These are phyloP conservation scores for Fusarium longipes DNA, from an alignment of 2,329 filamentous ascomycete species.

Conservation along the genomic window DNA sequence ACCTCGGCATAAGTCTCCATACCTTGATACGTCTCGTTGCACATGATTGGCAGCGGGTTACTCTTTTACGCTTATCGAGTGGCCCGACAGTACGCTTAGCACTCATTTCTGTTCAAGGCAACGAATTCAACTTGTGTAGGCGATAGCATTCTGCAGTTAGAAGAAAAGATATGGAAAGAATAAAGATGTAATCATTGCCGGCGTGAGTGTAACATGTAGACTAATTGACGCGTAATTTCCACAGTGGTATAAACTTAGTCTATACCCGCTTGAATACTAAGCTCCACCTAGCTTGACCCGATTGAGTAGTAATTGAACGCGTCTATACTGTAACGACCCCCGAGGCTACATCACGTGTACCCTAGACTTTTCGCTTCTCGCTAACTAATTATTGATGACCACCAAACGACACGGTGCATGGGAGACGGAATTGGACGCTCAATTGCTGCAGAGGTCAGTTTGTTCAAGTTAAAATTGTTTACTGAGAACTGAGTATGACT, in stretches of 20 bases:
- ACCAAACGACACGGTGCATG: too few relatives aligned
- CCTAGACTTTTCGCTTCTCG: too few relatives aligned
- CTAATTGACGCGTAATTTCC: background rate
- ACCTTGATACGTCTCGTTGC: slow-evolving; percentile 46
- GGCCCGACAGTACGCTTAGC: slow-evolving; percentile 39
- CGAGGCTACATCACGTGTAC: too few relatives aligned
- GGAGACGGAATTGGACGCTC: too few relatives aligned
- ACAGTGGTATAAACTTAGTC: background rate
- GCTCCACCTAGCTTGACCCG: background rate
- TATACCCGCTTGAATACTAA: too few relatives aligned
- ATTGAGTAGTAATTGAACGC: slow-evolving; percentile 32
- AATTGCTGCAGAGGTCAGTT: too few relatives aligned
- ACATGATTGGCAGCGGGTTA: slow-evolving; percentile 45
- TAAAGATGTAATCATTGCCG: background rate
- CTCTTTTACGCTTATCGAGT: slow-evolving; percentile 42
- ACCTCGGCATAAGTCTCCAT: background rate
- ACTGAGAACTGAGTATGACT: too few relatives aligned
- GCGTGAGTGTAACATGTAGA: too few relatives aligned
- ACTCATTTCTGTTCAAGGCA: rapidly evolving
- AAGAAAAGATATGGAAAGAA: background rate
- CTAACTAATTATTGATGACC: too few relatives aligned
- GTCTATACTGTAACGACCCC: too few relatives aligned
- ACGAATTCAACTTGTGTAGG: background rate
- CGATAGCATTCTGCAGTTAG: rapidly evolving
- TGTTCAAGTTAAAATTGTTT: too few relatives aligned